Evolutionary conservation across 1,284 basidiomycete species (phyloP).

Genomic region (Ustilago cynodontis): DNA sequence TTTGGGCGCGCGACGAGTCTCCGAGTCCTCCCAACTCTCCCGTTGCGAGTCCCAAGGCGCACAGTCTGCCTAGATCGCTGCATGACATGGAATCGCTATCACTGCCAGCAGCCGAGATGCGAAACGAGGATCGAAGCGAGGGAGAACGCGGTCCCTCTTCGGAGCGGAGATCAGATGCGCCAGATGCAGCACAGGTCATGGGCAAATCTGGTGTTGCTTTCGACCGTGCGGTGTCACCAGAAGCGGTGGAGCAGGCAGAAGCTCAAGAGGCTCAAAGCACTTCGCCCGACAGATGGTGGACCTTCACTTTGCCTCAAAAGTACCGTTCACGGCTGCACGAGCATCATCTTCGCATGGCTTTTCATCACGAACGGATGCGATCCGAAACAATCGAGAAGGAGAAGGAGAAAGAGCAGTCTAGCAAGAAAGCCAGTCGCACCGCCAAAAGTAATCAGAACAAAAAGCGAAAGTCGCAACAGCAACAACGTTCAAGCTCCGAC

Average conservation of each 20-base stretch:
- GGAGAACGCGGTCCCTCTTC: constrained; percentile 18
- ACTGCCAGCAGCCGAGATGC: constrained; percentile 29
- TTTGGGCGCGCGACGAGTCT: constrained; percentile 56
- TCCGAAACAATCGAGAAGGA: constrained; percentile 26
- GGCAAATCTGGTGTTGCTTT: constrained; percentile 21
- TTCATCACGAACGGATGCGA: constrained; percentile 36
- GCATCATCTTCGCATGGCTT: constrained; percentile 53
- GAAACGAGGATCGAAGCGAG: constrained; percentile 17
- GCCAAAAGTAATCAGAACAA: constrained; percentile 10
- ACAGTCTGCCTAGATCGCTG: constrained; percentile 24
- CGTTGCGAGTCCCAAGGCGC: constrained; percentile 32
- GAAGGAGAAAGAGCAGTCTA: constrained; percentile 11
- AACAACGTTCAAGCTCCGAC: constrained; percentile 31
- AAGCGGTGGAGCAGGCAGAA: constrained; percentile 33
- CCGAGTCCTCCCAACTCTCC: constrained; percentile 46
- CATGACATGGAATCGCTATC: constrained; percentile 28
- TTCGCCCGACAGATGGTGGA: constrained; percentile 57
- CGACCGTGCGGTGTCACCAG: constrained; percentile 24
- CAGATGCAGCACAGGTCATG: constrained; percentile 13
- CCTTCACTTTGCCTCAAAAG: constrained; percentile 61
- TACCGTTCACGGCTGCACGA: constrained; percentile 56
- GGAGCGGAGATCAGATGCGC: constrained; percentile 17
- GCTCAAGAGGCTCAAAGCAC: constrained; percentile 34
- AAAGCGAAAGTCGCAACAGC: constrained; percentile 24
- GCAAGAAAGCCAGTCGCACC: constrained; percentile 12